Conservation (phyloP, 73 alveolate genomes). For the Paramecium pentaurelia region DNA sequence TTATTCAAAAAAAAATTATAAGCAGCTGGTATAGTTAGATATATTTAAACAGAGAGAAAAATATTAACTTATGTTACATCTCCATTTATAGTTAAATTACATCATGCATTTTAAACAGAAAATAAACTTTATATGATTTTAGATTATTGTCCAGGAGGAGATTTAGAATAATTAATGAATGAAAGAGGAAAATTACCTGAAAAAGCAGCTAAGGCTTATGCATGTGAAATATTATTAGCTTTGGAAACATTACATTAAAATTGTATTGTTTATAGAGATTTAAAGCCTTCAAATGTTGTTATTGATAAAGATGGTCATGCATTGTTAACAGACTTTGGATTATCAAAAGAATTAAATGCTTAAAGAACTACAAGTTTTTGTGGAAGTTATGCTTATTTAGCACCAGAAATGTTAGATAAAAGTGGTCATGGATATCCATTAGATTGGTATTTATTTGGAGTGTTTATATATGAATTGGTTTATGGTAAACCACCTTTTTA, state of each 20-base stretch:
- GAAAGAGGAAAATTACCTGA: slow-evolving; percentile 82
- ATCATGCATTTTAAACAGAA: slow-evolving; percentile 91
- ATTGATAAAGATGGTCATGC: slow-evolving; percentile 96
- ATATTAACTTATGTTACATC: slow-evolving; percentile 76
- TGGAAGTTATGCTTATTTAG: slow-evolving; percentile 92
- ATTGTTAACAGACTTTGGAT: slow-evolving; percentile 97
- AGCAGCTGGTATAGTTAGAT: slow-evolving; percentile 39
- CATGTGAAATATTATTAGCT: slow-evolving; percentile 93
- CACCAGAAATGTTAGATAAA: slow-evolving; percentile 91
- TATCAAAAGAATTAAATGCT: slow-evolving; percentile 92
- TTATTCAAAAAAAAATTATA: slow-evolving; percentile 70
- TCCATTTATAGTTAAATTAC: slow-evolving; percentile 94
- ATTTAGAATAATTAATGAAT: slow-evolving; percentile 83
- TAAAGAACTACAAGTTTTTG: slow-evolving; percentile 88
- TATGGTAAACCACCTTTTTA: slow-evolving; percentile 96
- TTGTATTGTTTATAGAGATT: slow-evolving; percentile 93
- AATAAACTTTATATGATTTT: slow-evolving; percentile 89
- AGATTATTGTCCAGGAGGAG: slow-evolving; percentile 98
- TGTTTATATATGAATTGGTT: slow-evolving; percentile 91
- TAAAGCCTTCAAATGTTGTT: slow-evolving; percentile 97
- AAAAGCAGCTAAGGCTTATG: slow-evolving; percentile 82
- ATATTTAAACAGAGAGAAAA: slow-evolving; percentile 79
- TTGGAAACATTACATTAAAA: slow-evolving; percentile 92
- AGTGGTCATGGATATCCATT: slow-evolving; percentile 87
- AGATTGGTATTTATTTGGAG: slow-evolving; percentile 96